phyloP scores from a whole-genome alignment of 1,284 basidiomycete species.

The Naganishia liquefaciens region DNA sequence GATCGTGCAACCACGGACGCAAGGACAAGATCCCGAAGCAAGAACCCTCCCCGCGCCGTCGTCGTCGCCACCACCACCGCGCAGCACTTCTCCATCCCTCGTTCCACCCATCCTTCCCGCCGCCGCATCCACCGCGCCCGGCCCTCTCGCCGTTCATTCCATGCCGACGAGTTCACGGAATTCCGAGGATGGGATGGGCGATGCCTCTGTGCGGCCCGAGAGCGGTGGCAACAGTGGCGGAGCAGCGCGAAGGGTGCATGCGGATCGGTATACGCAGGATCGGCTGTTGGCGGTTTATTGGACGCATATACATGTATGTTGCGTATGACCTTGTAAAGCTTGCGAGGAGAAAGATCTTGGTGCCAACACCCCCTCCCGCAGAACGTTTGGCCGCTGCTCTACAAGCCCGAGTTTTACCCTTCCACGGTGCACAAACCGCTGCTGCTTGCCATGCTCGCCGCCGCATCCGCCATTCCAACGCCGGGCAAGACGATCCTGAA shows the following conservation, averaged over 20 bases:
- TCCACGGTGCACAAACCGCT: slow-evolving; percentile 42
- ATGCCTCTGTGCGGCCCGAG: neutral
- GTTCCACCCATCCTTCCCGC: too few species aligned
- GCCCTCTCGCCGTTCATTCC: neutral
- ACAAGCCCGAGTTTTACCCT: slow-evolving; percentile 49
- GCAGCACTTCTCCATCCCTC: too few species aligned
- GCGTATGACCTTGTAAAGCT: neutral
- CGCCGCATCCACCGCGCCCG: neutral
- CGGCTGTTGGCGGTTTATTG: slow-evolving; percentile 47
- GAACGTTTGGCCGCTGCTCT: slow-evolving; percentile 53
- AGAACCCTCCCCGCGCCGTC: too few species aligned
- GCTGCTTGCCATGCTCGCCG: slow-evolving; percentile 46
- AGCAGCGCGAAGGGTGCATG: neutral
- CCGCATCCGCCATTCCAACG: slow-evolving; percentile 45
- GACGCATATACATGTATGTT: slow-evolving; percentile 44
- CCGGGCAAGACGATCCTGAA: slow-evolving; percentile 60
- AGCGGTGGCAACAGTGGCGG: neutral
- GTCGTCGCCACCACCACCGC: too few species aligned
- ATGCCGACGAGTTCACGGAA: slow-evolving; percentile 8
- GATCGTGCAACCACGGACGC: neutral
- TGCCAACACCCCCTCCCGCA: slow-evolving; percentile 14
- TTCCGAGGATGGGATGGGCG: slow-evolving; percentile 20
- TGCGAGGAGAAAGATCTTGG: neutral
- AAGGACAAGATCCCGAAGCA: too few species aligned
- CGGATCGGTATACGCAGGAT: slow-evolving; percentile 34